Evolutionary conservation across 805 yeast genomes (phyloP), one percentile per base, ranked within the genome.

Genomic region (Ogataea henricii): DNA sequence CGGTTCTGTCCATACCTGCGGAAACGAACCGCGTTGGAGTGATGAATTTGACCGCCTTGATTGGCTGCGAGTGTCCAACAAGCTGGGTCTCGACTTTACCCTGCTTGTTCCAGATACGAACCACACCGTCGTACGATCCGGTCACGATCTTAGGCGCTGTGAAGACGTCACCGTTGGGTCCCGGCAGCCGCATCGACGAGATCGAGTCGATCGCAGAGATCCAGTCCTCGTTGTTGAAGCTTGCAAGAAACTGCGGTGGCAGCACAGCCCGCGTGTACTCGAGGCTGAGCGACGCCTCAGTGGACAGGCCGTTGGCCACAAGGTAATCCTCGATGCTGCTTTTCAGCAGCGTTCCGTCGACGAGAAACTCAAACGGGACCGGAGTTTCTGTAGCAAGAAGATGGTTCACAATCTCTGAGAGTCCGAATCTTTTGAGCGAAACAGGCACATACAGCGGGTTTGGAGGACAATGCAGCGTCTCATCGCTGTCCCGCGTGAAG

Each of bases 211-310:
- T 76, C 1, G 95, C 78, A 18, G 96, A 88, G 20, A 94, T 81
- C 99, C 99, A 94, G 68, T 94, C 99, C 53, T 92, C 96, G 62
- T 92, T 90, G 62, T 83, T 81, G 68, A 85, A 94, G 38, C 96
- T 84, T 2, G 95, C 89, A 54, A 90, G 72, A 62, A 81, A 91
- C 21, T 92, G 83, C n/a, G 99, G 99, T 16, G 99, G 99, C 43
- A 92, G 77, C 32, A 90, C 85, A 1, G 97, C 90, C 56, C 96
- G 78, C 10, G 96, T 89, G 71, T 94, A 94, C 64, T 94, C 99
- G 40, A 94, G 71, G 23, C 82, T 82, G 52, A 94, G 66, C 45
- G 84, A 80, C 1, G 87, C 79, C 74, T 94, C 99, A 22, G 83
- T 77, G 2, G 96, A 88, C 33, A 91, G 72, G 6, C 91, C 98